Percentiles rank a stretch among this genome's conserved stretches.
Conservation (phyloP, 495 filamentous ascomycete species). For the Letharia lupina region DNA sequence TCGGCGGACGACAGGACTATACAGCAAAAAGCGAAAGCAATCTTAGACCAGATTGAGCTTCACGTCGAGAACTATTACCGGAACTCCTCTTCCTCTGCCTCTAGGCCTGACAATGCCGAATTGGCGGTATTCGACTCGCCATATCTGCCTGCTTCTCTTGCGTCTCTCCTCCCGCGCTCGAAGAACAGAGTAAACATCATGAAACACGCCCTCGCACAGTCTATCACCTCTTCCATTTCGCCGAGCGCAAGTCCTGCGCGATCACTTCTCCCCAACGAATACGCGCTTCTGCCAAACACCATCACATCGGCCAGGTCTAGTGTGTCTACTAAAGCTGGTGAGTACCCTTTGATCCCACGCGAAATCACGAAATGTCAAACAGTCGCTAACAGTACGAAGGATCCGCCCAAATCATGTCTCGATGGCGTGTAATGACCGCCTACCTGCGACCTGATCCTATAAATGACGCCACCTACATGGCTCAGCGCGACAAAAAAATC, state of each 20-base stretch:
- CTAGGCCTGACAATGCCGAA: conserved; percentile 1
- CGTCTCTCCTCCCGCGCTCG: conserved; percentile 3
- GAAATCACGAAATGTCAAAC: neutral
- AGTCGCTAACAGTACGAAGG: conserved; percentile 8
- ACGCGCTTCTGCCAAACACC: conserved; percentile 8
- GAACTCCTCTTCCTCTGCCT: neutral
- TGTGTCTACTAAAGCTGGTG: conserved; percentile 10
- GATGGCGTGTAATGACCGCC: conserved; percentile 23
- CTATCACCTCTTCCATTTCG: conserved; percentile 11
- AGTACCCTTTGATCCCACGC: neutral
- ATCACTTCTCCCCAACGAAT: conserved; percentile 21
- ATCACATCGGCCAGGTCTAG: neutral
- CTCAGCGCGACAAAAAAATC: conserved; percentile 17
- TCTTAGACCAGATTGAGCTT: conserved; percentile 26
- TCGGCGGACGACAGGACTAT: conserved; percentile 25
- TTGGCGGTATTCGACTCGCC: conserved; percentile 15
- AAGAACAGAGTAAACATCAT: conserved; percentile 1
- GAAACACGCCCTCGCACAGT: conserved; percentile 16
- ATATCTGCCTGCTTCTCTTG: conserved; percentile 4
- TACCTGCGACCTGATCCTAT: conserved; percentile 14
- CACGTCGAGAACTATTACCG: conserved; percentile 30
- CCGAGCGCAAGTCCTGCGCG: neutral
- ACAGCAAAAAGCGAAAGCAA: conserved; percentile 11
- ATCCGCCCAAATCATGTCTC: conserved; percentile 13
- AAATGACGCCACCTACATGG: conserved; percentile 15